Base-by-base conservation (phyloP, 495 filamentous ascomycete genomes). In the Xylaria grammica region DNA sequence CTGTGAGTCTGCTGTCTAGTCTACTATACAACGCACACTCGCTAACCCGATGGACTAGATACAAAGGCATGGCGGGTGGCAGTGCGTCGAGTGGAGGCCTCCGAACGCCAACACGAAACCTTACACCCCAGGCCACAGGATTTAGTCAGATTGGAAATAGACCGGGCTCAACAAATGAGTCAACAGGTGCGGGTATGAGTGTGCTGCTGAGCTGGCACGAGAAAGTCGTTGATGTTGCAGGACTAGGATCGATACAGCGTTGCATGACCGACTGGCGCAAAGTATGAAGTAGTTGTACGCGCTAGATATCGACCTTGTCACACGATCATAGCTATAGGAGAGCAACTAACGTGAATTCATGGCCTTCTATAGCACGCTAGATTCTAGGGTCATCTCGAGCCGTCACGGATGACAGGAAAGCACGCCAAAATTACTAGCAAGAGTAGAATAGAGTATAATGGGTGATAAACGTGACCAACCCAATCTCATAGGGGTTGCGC, bases 181-280 rank as follows among this genome's bases (percentile, higher is more conserved):
- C 90, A 61, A 89, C 90, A 67, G 91, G 92, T 51, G 87, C 91
- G 68, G 90, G 89, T 49, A 96, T 96, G 93, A 96, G 93, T 67
- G 93, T 97, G 48, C 72, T 97, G 71, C 78, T 97, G 67, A 96
- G 90, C 73, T 97, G 93, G 93, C 93, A 97, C 72, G 93, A 97
- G 84, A 97, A 96, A 84, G 80, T 96, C 49, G 92, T 97, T 2
- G 93, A 97, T 69, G 85, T 97, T 68, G 88, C 91, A 20, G 94
- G 94, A 40, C 82, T 90, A 68, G 94, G 93, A 19, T 89, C 90
- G 75, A 94, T 97, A 79, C 89, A 92, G 66, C 82, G 94, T 67
- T 89, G 91, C 55, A 96, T 97, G 93, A 92, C 91, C 26, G 94
- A 97, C 82, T 89, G 92, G 76, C 83, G 93, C 74, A 96, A 89